Percentiles rank a stretch among this genome's conserved stretches.
Evolutionary conservation across 2,329 filamentous ascomycete genomes (phyloP).

Genomic region (Escovopsis weberi): DNA sequence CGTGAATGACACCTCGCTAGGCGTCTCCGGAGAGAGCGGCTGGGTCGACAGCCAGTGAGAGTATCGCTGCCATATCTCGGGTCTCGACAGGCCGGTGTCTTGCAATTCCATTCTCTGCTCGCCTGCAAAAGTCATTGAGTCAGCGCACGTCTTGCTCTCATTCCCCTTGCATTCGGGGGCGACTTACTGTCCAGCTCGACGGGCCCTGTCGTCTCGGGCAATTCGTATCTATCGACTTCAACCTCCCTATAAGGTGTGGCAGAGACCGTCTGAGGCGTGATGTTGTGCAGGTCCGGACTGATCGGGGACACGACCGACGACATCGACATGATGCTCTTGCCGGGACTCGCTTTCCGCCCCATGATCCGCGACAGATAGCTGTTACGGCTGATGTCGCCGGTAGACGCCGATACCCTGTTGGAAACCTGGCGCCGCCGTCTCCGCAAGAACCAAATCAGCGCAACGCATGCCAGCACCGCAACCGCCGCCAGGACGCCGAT

Average conservation of each 20-base stretch:
- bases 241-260: neutral
- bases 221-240: conserved; percentile 19
- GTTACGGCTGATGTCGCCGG: conserved; percentile 4
- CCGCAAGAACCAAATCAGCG: conserved; percentile 38
- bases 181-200: conserved; percentile 32
- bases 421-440: conserved; percentile 31
- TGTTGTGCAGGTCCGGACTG: conserved; percentile 25
- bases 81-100: conserved; percentile 25
- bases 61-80: conserved; percentile 25
- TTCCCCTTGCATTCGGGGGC: too few species aligned
- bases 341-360: too few species aligned
- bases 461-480: conserved; percentile 36
- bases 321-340: conserved; percentile 31
- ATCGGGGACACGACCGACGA: conserved; percentile 26
- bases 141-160: neutral
- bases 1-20: conserved; percentile 2
- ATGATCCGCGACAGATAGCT: conserved; percentile 8
- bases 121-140: conserved; percentile 1
- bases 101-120: conserved; percentile 32
- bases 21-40: conserved; percentile 6
- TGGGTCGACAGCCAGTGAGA: conserved; percentile 10
- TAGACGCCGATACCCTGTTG: conserved; percentile 19
- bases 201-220: conserved; percentile 28
- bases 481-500: conserved; percentile 47
- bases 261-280: conserved; percentile 9